phyloP scores from a whole-genome alignment of 2,329 filamentous ascomycete genomes.

The Tolypocladium capitatum region DNA sequence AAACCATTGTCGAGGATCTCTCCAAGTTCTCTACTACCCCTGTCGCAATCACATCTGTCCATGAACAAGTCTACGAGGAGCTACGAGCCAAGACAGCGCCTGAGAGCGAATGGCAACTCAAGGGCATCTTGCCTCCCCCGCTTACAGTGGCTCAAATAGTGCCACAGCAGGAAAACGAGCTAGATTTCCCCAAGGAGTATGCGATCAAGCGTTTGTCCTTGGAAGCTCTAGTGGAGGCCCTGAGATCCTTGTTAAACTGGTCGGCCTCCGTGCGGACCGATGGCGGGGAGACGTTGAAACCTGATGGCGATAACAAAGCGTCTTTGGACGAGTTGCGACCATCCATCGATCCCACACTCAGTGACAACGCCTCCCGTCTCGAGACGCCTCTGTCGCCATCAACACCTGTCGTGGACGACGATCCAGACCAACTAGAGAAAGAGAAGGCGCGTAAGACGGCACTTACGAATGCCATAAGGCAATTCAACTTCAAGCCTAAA shows the following conservation, averaged over 20 bases:
- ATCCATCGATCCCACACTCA: constrained; percentile 56
- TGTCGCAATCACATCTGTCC: constrained; percentile 57
- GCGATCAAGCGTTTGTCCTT: constrained; percentile 80
- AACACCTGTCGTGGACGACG: constrained; percentile 67
- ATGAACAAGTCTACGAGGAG: constrained; percentile 82
- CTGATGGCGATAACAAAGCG: constrained; percentile 21
- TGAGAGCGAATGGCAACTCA: constrained; percentile 70
- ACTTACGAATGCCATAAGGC: constrained; percentile 71
- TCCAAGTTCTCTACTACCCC: constrained; percentile 75
- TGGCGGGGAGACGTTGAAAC: constrained; percentile 11
- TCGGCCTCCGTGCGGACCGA: constrained; percentile 55
- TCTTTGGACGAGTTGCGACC: constrained; percentile 36
- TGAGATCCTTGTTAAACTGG: constrained; percentile 89
- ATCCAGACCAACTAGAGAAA: constrained; percentile 86
- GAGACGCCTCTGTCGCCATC: constrained; percentile 46
- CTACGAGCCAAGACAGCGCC: constrained; percentile 48
- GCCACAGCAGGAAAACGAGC: constrained; percentile 44
- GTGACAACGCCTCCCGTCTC: constrained; percentile 47
- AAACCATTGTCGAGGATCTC: constrained; percentile 85
- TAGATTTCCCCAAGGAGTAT: constrained; percentile 76
- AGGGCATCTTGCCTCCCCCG: constrained; percentile 73
- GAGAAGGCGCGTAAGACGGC: constrained; percentile 92
- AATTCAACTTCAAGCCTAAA: constrained; percentile 98
- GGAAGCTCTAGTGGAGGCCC: constrained; percentile 75
- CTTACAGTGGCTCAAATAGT: constrained; percentile 67